A percentile compares a stretch with the other conserved stretches of the same genome.
Evolutionary conservation across 2,329 filamentous ascomycete genomes (phyloP).

Genomic region (Claviceps sp.): DNA sequence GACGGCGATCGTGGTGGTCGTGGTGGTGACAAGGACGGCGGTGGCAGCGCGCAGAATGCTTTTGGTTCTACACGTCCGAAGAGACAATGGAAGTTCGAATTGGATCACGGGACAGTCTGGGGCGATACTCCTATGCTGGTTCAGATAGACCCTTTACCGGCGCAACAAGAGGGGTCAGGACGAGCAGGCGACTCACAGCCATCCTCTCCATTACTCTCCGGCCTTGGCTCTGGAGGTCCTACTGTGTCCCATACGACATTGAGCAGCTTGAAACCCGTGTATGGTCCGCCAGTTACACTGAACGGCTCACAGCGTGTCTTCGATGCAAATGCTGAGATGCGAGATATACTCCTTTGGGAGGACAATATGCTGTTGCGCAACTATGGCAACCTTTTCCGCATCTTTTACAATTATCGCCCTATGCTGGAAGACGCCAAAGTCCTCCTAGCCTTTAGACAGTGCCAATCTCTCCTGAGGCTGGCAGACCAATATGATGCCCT

Average conservation of each 20-base stretch:
- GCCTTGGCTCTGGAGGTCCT: conserved; percentile 18
- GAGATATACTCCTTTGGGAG: too few species aligned
- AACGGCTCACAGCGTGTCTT: conserved; percentile 30
- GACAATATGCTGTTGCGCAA: conserved; percentile 72
- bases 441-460: conserved; percentile 83
- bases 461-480: conserved; percentile 77
- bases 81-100: conserved; percentile 72
- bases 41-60: background rate
- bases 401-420: conserved; percentile 89
- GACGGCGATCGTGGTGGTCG: background rate
- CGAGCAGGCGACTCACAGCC: conserved; percentile 4
- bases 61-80: conserved; percentile 9
- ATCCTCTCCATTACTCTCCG: conserved; percentile 19
- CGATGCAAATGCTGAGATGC: conserved; percentile 23
- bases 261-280: conserved; percentile 10
- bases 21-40: background rate
- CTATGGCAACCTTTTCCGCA: conserved; percentile 90
- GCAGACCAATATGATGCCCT: conserved; percentile 95
- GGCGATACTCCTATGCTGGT: conserved; percentile 74
- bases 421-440: conserved; percentile 75
- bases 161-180: background rate
- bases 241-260: conserved; percentile 5
- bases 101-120: conserved; percentile 66
- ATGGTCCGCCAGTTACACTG: conserved; percentile 26
- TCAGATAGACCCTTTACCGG: conserved; percentile 47